A percentile compares a stretch with the other conserved stretches of the same genome.
Evolutionary conservation across 2,329 filamentous ascomycete species (phyloP).

Genomic region (Penicillium palitans): DNA sequence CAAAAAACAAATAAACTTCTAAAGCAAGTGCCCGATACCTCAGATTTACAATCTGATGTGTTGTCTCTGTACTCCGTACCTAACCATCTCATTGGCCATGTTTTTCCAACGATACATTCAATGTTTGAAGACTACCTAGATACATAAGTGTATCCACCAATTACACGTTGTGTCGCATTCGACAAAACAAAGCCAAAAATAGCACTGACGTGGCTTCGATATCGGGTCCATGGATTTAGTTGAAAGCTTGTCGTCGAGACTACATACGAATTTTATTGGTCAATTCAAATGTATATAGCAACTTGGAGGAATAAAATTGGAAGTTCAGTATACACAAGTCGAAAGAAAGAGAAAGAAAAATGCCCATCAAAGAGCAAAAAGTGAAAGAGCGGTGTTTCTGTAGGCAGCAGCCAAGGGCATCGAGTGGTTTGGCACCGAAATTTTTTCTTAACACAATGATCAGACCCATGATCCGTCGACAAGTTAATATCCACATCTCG

Average conservation of each 20-base stretch:
- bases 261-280: not conserved
- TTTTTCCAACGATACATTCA: not conserved
- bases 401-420: not conserved
- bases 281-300: not conserved
- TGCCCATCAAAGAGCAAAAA: not conserved
- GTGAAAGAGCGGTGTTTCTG: not conserved
- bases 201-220: not conserved
- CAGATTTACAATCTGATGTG: slow-evolving; percentile 1
- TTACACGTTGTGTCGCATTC: not conserved
- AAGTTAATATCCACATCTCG: not conserved
- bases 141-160: not conserved
- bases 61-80: not conserved
- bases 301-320: not conserved
- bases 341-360: not conserved
- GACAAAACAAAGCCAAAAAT: not conserved
- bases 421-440: not conserved
- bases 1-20: not conserved
- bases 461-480: not conserved
- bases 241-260: not conserved
- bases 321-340: not conserved
- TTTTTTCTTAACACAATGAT: not conserved
- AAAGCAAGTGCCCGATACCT: not conserved
- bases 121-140: not conserved
- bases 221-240: not conserved
- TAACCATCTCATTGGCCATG: not conserved